Evolutionary conservation across 2,329 filamentous ascomycete species (phyloP).

Genomic region (Fusarium keratoplasticum): DNA sequence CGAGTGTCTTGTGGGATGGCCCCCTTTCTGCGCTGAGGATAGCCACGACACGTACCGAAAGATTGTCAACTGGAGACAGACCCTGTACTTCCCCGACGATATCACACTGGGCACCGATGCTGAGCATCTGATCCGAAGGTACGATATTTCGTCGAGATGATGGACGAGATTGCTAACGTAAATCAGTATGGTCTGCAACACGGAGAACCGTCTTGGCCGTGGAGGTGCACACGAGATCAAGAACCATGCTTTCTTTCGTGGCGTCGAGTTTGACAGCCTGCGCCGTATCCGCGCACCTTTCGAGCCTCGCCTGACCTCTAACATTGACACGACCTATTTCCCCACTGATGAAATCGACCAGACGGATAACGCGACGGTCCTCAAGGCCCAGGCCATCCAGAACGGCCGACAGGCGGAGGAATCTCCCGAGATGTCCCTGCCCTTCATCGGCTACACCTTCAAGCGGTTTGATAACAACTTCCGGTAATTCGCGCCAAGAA

Average conservation of each 20-base stretch:
- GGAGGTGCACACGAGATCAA: constrained; percentile 93
- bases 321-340: constrained; percentile 98
- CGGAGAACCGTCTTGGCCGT: constrained; percentile 89
- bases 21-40: constrained; percentile 98
- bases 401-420: constrained; percentile 76
- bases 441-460: constrained; percentile 77
- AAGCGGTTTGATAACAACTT: constrained; percentile 90
- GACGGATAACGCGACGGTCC: constrained; percentile 88
- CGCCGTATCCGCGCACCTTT: constrained; percentile 95
- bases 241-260: constrained; percentile 93
- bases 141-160: constrained; percentile 49
- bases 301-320: constrained; percentile 91
- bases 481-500: constrained; percentile 53
- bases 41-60: constrained; percentile 98
- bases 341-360: constrained; percentile 98
- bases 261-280: constrained; percentile 93
- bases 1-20: constrained; percentile 98
- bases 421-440: constrained; percentile 93
- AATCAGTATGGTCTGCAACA: constrained; percentile 88
- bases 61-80: constrained; percentile 98
- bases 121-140: constrained; percentile 93
- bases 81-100: constrained; percentile 96
- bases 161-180: constrained; percentile 19
- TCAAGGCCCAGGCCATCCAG: constrained; percentile 85
- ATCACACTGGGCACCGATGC: constrained; percentile 89